A percentile compares a stretch with the other conserved stretches of the same genome.
phyloP scores from a whole-genome alignment of 1,139 yeast species.

The Casaregolazyma suthepensis region DNA sequence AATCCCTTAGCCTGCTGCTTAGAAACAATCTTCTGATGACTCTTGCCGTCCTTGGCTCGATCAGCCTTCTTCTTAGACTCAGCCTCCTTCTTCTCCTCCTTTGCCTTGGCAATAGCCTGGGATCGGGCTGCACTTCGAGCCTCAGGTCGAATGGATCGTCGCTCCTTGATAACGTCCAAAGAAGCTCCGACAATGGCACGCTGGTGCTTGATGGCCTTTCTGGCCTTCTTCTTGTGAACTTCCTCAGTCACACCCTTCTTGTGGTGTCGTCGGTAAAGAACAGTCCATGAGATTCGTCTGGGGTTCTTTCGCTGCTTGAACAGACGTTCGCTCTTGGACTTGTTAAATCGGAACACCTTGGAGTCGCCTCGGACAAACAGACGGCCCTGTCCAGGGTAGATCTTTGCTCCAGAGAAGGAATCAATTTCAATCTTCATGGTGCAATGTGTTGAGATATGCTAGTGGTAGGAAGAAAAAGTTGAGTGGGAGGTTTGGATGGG shows the following conservation, averaged over 20 bases:
- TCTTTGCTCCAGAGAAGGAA: constrained; percentile 98
- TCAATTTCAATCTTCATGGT: constrained; percentile 99
- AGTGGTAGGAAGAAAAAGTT: constrained; percentile 9
- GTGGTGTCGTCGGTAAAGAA: constrained; percentile 99
- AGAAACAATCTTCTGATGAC: constrained; percentile 74
- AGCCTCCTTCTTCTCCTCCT: constrained; percentile 91
- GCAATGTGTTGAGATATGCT: constrained; percentile 15
- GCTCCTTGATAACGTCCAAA: constrained; percentile 95
- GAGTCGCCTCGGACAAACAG: constrained; percentile 99
- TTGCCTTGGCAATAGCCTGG: constrained; percentile 81
- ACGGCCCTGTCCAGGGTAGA: constrained; percentile 99
- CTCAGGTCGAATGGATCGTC: constrained; percentile 94
- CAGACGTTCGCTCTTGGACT: constrained; percentile 95
- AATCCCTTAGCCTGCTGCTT: constrained; percentile 39
- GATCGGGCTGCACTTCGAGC: constrained; percentile 98
- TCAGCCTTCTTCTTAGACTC: constrained; percentile 96
- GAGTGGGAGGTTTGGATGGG: constrained; percentile 9
- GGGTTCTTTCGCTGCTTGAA: constrained; percentile 99
- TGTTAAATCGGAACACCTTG: constrained; percentile 98
- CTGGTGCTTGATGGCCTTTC: constrained; percentile 97
- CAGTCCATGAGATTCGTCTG: constrained; percentile 99
- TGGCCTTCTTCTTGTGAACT: constrained; percentile 92
- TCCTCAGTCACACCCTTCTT: constrained; percentile 99
- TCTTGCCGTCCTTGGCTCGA: constrained; percentile 79
- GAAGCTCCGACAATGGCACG: constrained; percentile 99